Evolutionary conservation across 2,329 filamentous ascomycete species (phyloP).

Genomic region (Epichloe hybrida): DNA sequence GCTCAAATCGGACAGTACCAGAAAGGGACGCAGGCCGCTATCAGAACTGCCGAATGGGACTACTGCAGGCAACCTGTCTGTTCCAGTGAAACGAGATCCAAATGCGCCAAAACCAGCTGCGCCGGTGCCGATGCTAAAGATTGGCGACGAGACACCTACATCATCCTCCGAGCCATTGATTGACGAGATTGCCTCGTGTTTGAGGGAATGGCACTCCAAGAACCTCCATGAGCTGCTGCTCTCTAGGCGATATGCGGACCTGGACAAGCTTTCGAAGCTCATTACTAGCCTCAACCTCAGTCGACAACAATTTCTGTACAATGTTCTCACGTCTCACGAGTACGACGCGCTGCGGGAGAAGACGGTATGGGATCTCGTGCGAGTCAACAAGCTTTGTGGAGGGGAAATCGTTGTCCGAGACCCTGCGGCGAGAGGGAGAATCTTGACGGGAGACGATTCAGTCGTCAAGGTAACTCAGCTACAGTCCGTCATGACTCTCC

Average conservation of each 20-base stretch:
- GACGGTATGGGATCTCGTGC: conserved; percentile 90
- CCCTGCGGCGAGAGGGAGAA: conserved; percentile 65
- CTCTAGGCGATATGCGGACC: conserved; percentile 61
- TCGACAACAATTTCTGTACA: conserved; percentile 81
- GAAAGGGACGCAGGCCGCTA: conserved; percentile 17
- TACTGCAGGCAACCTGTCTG: conserved; percentile 28
- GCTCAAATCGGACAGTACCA: conserved; percentile 15
- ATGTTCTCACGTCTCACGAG: conserved; percentile 80
- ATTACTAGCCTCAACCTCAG: conserved; percentile 74
- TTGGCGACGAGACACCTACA: conserved; percentile 91
- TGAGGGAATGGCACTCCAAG: conserved; percentile 96
- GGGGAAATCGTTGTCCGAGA: conserved; percentile 93
- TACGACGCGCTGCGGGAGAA: conserved; percentile 68
- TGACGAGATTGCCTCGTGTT: conserved; percentile 91
- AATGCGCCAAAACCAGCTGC: conserved; percentile 67
- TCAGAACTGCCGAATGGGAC: conserved; percentile 27
- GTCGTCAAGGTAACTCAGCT: conserved; percentile 81
- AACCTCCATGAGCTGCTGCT: conserved; percentile 88
- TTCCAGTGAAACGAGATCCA: conserved; percentile 45
- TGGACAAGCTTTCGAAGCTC: conserved; percentile 71
- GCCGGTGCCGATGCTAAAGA: conserved; percentile 92
- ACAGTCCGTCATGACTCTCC: conserved; percentile 89
- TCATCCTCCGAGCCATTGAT: conserved; percentile 82
- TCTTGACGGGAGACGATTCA: conserved; percentile 85
- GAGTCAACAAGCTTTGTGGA: conserved; percentile 84